A percentile compares a stretch with the other conserved stretches of the same genome.
phyloP scores from a whole-genome alignment of 176 grass and related monocot genomes.

The Juncus effusus region DNA sequence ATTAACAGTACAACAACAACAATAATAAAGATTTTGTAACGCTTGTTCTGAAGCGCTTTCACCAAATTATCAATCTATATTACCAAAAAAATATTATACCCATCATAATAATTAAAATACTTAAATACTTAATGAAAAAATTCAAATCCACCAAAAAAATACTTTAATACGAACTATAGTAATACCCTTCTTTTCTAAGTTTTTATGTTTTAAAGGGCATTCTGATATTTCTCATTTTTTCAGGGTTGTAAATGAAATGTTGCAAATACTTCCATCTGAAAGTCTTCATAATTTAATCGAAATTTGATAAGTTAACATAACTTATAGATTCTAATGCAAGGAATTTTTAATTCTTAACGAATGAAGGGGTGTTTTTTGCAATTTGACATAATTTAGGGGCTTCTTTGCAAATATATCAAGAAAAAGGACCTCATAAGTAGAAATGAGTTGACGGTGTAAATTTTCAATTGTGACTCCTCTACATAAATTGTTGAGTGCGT shows the following conservation, averaged over 20 bases:
- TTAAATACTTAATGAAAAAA: background rate
- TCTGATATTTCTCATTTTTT: background rate
- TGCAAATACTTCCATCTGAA: too few relatives aligned
- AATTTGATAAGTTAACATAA: too few relatives aligned
- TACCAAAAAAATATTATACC: slow-evolving; percentile 22
- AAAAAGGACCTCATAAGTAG: slow-evolving; percentile 58
- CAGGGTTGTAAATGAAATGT: background rate
- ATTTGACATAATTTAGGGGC: background rate
- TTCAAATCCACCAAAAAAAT: too few relatives aligned
- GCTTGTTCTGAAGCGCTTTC: slow-evolving; percentile 96
- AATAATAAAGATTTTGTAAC: slow-evolving; percentile 80
- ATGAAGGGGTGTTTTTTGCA: background rate
- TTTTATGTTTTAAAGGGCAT: background rate
- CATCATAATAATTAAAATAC: slow-evolving; percentile 9
- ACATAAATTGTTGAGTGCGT: slow-evolving; percentile 94
- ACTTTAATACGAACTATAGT: too few relatives aligned
- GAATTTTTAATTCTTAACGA: background rate
- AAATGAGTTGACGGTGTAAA: slow-evolving; percentile 69
- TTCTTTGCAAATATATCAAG: background rate
- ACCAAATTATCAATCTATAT: slow-evolving; percentile 93
- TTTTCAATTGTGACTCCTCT: slow-evolving; percentile 64
- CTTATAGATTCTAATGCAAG: background rate
- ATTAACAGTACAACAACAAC: too few relatives aligned
- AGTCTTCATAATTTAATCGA: too few relatives aligned
- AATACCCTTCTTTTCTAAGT: background rate